Evolutionary conservation across 179 eudicot genomes (phyloP).

Genomic region (Beta macrorhiza): DNA sequence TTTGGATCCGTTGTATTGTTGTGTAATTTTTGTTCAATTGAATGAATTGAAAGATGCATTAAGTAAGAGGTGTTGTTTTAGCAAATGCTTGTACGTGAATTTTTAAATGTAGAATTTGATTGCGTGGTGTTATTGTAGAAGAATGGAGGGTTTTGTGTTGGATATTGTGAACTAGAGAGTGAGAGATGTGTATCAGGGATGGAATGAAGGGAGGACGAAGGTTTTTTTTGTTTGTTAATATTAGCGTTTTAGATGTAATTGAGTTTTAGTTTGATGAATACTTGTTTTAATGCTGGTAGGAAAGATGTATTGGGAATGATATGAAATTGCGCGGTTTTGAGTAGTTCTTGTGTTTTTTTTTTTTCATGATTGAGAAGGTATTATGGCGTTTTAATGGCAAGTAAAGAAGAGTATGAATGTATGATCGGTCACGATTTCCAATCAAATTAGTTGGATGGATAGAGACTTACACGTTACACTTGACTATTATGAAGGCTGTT

Average conservation of each 20-base stretch:
- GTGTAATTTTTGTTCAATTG: background rate
- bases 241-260: background rate
- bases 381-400: background rate
- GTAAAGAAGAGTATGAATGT: background rate
- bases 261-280: too few relatives aligned
- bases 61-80: background rate
- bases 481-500: background rate
- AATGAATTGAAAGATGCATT: background rate
- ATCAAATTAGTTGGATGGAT: background rate
- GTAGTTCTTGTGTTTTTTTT: background rate
- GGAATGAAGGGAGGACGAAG: background rate
- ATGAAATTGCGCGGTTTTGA: background rate
- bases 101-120: background rate
- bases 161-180: background rate
- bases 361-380: background rate
- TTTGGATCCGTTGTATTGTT: background rate
- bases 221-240: background rate
- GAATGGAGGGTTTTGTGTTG: background rate
- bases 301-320: background rate
- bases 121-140: background rate
- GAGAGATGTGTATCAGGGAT: too few relatives aligned
- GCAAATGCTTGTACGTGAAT: background rate
- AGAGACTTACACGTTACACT: background rate
- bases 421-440: background rate
- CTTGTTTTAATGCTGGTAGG: background rate